phyloP scores from a whole-genome alignment of 2,329 filamentous ascomycete species.

The Botrytis porri region DNA sequence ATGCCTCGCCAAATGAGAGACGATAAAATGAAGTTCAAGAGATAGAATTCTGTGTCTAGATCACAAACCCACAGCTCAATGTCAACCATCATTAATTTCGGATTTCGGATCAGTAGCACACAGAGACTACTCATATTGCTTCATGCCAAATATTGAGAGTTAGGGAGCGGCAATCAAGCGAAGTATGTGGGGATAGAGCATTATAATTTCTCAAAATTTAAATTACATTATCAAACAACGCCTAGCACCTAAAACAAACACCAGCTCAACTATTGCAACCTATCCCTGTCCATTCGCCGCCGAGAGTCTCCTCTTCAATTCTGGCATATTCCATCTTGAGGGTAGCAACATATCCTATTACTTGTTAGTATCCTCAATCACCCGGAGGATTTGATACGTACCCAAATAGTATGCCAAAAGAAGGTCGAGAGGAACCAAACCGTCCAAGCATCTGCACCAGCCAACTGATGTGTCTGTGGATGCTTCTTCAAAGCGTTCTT shows the following conservation, averaged over 20 bases:
- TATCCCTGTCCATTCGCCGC: conserved; percentile 16
- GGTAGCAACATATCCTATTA: conserved; percentile 18
- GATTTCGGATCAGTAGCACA: neutral
- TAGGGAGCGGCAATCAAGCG: neutral
- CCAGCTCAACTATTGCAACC: neutral
- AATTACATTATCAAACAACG: neutral
- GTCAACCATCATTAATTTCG: neutral
- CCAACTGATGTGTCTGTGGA: conserved; percentile 27
- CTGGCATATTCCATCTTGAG: neutral
- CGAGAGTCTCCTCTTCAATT: conserved; percentile 20
- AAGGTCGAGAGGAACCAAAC: conserved; percentile 29
- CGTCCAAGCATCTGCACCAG: conserved; percentile 21
- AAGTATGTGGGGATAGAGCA: neutral
- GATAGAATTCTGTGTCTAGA: neutral
- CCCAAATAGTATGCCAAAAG: conserved; percentile 24
- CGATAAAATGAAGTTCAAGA: neutral
- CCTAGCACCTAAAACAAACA: neutral
- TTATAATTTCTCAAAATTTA: neutral
- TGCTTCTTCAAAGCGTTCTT: conserved; percentile 29
- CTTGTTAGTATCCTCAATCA: neutral
- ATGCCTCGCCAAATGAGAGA: neutral
- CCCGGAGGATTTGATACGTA: conserved; percentile 1
- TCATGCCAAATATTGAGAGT: neutral
- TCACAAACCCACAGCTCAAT: neutral
- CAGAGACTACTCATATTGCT: neutral